A percentile compares a stretch with the other conserved stretches of the same genome.
Conservation (phyloP, 2,329 filamentous ascomycete species). For the Blumeria hordei region DNA sequence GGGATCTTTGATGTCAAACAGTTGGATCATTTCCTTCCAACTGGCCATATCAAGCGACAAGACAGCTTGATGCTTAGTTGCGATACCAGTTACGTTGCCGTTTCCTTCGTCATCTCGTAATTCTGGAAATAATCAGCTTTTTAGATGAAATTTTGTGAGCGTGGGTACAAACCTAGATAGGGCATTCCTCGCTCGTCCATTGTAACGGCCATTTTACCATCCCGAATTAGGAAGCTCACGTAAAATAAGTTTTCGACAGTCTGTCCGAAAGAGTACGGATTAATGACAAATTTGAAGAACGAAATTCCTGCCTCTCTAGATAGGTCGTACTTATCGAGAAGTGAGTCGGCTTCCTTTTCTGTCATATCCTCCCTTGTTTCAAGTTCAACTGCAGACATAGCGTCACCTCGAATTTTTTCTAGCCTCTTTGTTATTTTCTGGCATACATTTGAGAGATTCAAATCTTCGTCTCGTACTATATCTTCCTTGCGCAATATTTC, state of each 20-base stretch:
- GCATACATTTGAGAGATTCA: conserved; percentile 58
- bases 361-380: conserved; percentile 22
- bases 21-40: conserved; percentile 56
- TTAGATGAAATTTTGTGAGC: neutral
- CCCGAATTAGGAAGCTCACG: conserved; percentile 76
- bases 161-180: conserved; percentile 42
- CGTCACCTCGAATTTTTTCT: conserved; percentile 21
- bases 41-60: conserved; percentile 66
- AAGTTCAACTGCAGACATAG: conserved; percentile 22
- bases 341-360: conserved; percentile 20
- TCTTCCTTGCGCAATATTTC: conserved; percentile 55
- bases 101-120: conserved; percentile 2
- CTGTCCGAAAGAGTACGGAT: conserved; percentile 76
- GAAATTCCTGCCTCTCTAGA: conserved; percentile 47
- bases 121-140: conserved; percentile 7
- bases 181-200: conserved; percentile 52
- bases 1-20: conserved; percentile 50
- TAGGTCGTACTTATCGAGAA: conserved; percentile 43
- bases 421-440: conserved; percentile 46
- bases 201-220: conserved; percentile 53
- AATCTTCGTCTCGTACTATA: conserved; percentile 48
- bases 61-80: conserved; percentile 57
- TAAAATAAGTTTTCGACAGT: conserved; percentile 96
- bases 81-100: conserved; percentile 19
- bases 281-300: conserved; percentile 69